A percentile compares a stretch with the other conserved stretches of the same genome.
phyloP scores from a whole-genome alignment of 306 rosid species.

The Calophaca sinica region DNA sequence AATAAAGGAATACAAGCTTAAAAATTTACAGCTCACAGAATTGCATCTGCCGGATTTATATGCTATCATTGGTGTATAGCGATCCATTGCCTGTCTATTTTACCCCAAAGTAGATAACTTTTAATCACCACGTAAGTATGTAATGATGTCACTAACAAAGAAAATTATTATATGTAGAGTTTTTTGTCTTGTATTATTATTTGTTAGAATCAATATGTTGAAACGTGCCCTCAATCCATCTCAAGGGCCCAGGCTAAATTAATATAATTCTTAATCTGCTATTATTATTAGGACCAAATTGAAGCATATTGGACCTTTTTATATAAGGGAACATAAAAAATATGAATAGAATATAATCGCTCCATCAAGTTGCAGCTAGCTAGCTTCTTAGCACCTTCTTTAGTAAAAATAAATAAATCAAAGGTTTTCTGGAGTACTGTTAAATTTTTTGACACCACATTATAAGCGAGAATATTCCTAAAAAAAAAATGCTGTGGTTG shows the following conservation, averaged over 20 bases:
- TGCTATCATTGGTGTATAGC: background rate
- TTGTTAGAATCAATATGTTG: conserved; percentile 39
- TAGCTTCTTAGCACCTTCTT: conserved; percentile 38
- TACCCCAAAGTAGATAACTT: conserved; percentile 37
- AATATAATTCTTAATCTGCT: conserved; percentile 27
- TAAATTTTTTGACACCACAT: background rate
- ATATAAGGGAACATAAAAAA: background rate
- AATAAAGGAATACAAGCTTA: background rate
- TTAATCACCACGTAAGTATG: conserved; percentile 46
- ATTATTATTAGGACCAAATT: conserved; percentile 41
- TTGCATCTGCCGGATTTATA: conserved; percentile 32
- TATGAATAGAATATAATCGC: conserved; percentile 15
- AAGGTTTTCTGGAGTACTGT: background rate
- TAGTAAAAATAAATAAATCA: background rate
- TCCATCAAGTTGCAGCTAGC: conserved; percentile 17
- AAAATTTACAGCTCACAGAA: conserved; percentile 49
- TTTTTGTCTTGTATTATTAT: conserved; percentile 38
- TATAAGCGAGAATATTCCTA: conserved; percentile 24
- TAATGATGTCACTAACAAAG: conserved; percentile 31
- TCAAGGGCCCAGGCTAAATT: conserved; percentile 44
- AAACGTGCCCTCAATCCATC: conserved; percentile 49
- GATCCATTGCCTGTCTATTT: conserved; percentile 38
- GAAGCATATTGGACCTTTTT: conserved; percentile 32
- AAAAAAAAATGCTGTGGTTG: conserved; percentile 30
- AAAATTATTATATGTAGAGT: conserved; percentile 25